Conservation (phyloP, 73 alveolate species). For the Effrenium voratum region DNA sequence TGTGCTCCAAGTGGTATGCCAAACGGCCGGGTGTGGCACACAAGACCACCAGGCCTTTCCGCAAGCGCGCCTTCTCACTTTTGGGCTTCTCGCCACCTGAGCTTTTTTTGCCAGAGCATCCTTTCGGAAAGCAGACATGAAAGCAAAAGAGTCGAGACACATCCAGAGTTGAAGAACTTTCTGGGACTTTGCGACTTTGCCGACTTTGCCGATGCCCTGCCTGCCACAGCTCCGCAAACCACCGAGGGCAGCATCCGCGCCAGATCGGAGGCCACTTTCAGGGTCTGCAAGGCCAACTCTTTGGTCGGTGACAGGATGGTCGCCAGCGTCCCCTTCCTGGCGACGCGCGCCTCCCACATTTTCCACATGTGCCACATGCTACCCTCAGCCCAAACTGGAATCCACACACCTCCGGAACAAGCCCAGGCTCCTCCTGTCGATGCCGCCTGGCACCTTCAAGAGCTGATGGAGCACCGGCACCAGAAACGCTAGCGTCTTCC, state of each 20-base stretch:
- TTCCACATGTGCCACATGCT: not conserved
- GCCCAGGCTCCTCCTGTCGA: slow-evolving; percentile 53
- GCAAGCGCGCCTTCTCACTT: slow-evolving; percentile 97
- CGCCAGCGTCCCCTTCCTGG: slow-evolving; percentile 84
- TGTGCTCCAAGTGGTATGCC: slow-evolving; percentile 85
- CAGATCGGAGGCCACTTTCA: slow-evolving; percentile 94
- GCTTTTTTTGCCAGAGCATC: not conserved
- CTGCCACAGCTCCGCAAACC: slow-evolving; percentile 80
- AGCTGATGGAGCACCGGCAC: slow-evolving; percentile 69
- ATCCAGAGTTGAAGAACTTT: too few relatives aligned
- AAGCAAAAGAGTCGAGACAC: too few relatives aligned
- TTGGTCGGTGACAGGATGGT: slow-evolving; percentile 95
- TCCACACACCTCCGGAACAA: not conserved
- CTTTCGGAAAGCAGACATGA: too few relatives aligned
- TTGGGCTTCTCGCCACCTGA: slow-evolving; percentile 98
- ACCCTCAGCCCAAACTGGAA: not conserved
- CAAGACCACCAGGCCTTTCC: slow-evolving; percentile 97
- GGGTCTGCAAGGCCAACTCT: slow-evolving; percentile 96
- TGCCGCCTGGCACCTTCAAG: slow-evolving; percentile 58
- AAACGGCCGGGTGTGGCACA: slow-evolving; percentile 98
- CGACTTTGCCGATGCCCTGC: too few relatives aligned
- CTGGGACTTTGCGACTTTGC: too few relatives aligned
- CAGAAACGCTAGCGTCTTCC: slow-evolving; percentile 80
- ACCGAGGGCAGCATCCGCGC: slow-evolving; percentile 73
- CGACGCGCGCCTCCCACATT: slow-evolving; percentile 1